phyloP scores from a whole-genome alignment of 371 early-diverging fungal species.

The Dinochytrium kinnereticum region DNA sequence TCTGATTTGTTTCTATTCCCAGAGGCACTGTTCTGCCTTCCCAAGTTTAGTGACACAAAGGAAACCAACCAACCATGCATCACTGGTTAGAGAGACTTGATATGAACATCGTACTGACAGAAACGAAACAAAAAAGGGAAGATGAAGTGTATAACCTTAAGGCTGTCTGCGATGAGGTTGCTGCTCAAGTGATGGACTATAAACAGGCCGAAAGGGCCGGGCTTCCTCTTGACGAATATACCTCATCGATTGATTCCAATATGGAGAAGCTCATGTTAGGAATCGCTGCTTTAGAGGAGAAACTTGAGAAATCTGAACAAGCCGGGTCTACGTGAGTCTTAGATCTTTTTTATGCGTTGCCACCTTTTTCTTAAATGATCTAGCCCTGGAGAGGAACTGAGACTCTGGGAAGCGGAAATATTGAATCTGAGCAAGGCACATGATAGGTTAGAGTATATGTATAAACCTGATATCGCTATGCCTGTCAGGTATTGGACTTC shows the following conservation, averaged over 20 bases:
- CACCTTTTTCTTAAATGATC: not conserved
- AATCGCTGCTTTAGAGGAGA: slow-evolving; percentile 61
- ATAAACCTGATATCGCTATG: slow-evolving; percentile 15
- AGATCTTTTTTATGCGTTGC: slow-evolving; percentile 15
- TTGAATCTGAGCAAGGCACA: slow-evolving; percentile 41
- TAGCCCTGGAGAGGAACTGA: slow-evolving; percentile 35
- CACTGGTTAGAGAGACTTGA: too few relatives aligned
- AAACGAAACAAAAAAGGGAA: not conserved
- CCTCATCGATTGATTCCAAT: slow-evolving; percentile 62
- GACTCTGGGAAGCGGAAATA: slow-evolving; percentile 45
- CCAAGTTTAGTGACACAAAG: too few relatives aligned
- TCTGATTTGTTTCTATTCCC: too few relatives aligned
- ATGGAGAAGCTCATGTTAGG: slow-evolving; percentile 62
- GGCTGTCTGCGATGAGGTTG: slow-evolving; percentile 60
- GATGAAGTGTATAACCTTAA: not conserved
- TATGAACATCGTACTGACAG: too few relatives aligned
- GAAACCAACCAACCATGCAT: too few relatives aligned
- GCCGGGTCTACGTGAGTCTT: slow-evolving; percentile 41
- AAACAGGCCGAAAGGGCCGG: slow-evolving; percentile 64
- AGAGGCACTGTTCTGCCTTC: too few relatives aligned
- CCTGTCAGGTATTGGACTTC: not conserved
- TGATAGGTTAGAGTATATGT: slow-evolving; percentile 44
- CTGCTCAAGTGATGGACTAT: slow-evolving; percentile 65
- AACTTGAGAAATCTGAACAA: slow-evolving; percentile 67
- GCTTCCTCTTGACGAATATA: slow-evolving; percentile 64